Evolutionary conservation across 306 rosid genomes (phyloP), one percentile per base, ranked within the genome.

Genomic region (Acmispon strigosus): DNA sequence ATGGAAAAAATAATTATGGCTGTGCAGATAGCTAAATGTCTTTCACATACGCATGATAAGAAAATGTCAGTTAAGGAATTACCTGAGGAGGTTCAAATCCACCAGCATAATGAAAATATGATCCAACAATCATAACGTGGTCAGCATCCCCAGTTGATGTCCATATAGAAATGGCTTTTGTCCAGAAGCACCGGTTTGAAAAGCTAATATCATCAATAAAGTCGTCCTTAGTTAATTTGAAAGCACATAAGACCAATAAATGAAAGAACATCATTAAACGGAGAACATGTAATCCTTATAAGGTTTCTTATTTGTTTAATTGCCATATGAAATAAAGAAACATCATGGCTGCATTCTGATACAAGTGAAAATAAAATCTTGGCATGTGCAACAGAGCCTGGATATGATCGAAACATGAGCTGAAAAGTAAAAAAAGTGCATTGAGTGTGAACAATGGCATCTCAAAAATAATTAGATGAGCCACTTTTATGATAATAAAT

Each of bases 51-150:
- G 66, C 51, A 63, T 5, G 37, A 32, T 5, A 57, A 41, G 42
- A 54, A 54, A 74, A 39, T 14, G 61, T 47, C 20, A 43, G 51
- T 34, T 4, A 50, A 1, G 20, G 53, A 60, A 59, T 66, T 81
- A 85, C 95, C 96, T 88, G 89, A 44, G 96, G 92, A 65, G 90
- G 85, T 83, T 88, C 95, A 76, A 88, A 90, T 34, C 92, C 92
- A 56, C 95, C 89, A 7, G 96, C 86, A 4, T 88, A 90, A 76
- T 88, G 92, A 72, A 90, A 90, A 62, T 90, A 90, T 8, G 95
- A 86, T 14, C 95, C 96, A 4, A 88, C 92, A 58, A 90, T 83
- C 89, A 88, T 62, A 52, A 78, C 84, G 32, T 90, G 96, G 63
- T 90, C 96, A 16, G 86, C 81, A 74, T 90, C 95, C 36, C 96